These are phyloP conservation scores for Ceratocystis variospora DNA, from an alignment of 2,329 filamentous ascomycete species.

Conservation along the genomic window DNA sequence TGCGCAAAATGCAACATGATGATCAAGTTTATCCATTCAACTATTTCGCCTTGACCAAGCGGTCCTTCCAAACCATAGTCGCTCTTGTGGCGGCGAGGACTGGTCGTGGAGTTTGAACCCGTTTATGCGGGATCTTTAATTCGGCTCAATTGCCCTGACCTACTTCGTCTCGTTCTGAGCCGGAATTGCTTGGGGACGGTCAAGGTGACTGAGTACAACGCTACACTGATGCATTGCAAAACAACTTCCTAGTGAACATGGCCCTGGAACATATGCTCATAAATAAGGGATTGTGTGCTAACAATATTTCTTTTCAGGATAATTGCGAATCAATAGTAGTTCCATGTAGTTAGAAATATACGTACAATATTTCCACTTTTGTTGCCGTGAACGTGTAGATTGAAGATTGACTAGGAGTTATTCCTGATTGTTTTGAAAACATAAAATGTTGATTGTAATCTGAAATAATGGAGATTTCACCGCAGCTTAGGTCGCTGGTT, in stretches of 20 bases:
- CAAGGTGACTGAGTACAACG: slow-evolving; percentile 53
- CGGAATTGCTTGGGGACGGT: slow-evolving; percentile 38
- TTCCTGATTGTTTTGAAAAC: background rate
- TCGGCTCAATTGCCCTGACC: slow-evolving; percentile 42
- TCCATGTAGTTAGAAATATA: too few species aligned
- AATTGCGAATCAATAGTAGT: too few species aligned
- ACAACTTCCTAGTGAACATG: background rate
- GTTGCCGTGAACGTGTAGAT: background rate
- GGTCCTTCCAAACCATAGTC: slow-evolving; percentile 59
- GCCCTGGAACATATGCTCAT: too few species aligned
- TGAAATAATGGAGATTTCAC: background rate
- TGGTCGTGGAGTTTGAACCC: slow-evolving; percentile 57
- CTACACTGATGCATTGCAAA: slow-evolving; percentile 41
- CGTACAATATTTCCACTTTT: background rate
- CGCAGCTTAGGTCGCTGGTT: background rate
- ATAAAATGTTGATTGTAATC: background rate
- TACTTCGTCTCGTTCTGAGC: slow-evolving; percentile 28
- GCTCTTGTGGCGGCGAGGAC: slow-evolving; percentile 41
- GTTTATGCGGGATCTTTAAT: slow-evolving; percentile 32
- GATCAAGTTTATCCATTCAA: slow-evolving; percentile 62
- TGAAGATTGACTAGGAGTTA: background rate
- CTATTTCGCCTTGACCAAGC: slow-evolving; percentile 53
- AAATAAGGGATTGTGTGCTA: too few species aligned
- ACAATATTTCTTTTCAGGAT: too few species aligned
- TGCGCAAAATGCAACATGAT: slow-evolving; percentile 25